These are phyloP conservation scores for Blastobotrys peoriensis DNA, from an alignment of 805 yeast species.

Conservation along the genomic window DNA sequence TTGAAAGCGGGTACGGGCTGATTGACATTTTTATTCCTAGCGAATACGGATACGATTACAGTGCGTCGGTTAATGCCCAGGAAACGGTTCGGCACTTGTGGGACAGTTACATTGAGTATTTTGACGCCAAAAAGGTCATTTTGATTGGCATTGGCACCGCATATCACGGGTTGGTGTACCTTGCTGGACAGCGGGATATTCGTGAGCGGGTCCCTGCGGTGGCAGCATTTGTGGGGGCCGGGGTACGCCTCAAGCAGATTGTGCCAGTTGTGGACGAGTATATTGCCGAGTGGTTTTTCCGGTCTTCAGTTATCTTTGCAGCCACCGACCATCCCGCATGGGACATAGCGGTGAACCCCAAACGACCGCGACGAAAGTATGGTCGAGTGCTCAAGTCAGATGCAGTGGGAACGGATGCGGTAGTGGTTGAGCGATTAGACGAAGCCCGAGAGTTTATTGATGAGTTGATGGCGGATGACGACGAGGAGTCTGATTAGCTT, in stretches of 20 bases:
- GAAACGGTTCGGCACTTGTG: constrained; percentile 74
- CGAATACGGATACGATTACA: constrained; percentile 39
- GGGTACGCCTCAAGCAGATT: constrained; percentile 65
- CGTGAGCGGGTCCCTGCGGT: constrained; percentile 64
- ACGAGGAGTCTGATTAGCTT: constrained; percentile 1
- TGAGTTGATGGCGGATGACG: constrained; percentile 20
- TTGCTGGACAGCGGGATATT: constrained; percentile 74
- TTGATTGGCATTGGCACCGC: constrained; percentile 89
- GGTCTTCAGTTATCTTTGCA: constrained; percentile 77
- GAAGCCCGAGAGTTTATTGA: constrained; percentile 77
- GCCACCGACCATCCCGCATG: constrained; percentile 72
- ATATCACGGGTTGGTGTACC: constrained; percentile 77
- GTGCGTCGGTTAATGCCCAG: constrained; percentile 63
- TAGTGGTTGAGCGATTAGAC: constrained; percentile 73
- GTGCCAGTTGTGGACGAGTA: constrained; percentile 87
- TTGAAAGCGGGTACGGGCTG: constrained; percentile 58
- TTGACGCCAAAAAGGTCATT: constrained; percentile 62
- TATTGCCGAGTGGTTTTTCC: constrained; percentile 85
- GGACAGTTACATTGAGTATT: constrained; percentile 84
- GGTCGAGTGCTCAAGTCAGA: constrained; percentile 81
- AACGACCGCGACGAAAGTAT: constrained; percentile 81
- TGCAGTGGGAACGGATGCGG: constrained; percentile 65
- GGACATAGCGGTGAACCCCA: constrained; percentile 48
- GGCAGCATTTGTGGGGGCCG: constrained; percentile 56
- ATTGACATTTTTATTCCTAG: constrained; percentile 81